Evolutionary conservation across 306 rosid species (phyloP).

Genomic region (Inga oerstediana): DNA sequence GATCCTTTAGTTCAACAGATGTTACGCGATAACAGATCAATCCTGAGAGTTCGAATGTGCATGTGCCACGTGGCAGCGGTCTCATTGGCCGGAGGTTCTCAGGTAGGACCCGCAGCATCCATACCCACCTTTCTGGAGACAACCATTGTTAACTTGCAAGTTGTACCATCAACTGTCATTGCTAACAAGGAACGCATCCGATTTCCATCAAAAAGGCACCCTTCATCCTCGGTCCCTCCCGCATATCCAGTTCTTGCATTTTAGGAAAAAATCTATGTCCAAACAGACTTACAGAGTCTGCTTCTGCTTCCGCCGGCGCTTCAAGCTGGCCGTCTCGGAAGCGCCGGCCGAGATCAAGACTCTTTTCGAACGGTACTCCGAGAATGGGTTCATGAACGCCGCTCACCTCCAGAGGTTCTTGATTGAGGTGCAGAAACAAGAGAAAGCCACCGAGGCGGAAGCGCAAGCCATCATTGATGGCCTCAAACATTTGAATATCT

Average conservation of each 20-base stretch:
- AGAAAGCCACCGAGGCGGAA: slow-evolving; percentile 45
- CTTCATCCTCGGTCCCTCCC: neutral
- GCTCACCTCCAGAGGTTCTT: slow-evolving; percentile 65
- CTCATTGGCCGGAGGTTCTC: neutral
- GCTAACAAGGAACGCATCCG: slow-evolving; percentile 38
- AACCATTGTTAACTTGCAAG: neutral
- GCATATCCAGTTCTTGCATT: neutral
- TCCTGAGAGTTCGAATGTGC: neutral
- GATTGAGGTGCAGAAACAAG: slow-evolving; percentile 69
- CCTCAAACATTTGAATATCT: slow-evolving; percentile 57
- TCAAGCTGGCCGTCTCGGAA: slow-evolving; percentile 61
- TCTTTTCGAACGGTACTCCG: slow-evolving; percentile 59
- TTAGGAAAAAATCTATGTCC: slow-evolving; percentile 39
- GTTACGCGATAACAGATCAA: neutral
- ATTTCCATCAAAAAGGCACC: slow-evolving; percentile 4
- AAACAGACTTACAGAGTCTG: slow-evolving; percentile 83
- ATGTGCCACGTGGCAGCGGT: neutral
- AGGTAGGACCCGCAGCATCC: neutral
- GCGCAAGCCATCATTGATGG: slow-evolving; percentile 65
- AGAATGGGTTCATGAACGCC: slow-evolving; percentile 62
- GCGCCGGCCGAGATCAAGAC: slow-evolving; percentile 64
- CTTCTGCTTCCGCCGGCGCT: slow-evolving; percentile 84
- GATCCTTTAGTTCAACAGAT: neutral
- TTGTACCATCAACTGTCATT: neutral
- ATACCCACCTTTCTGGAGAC: neutral